These are phyloP conservation scores for Euphrasia arctica DNA, from an alignment of 305 asterid genomes.

Conservation along the genomic window DNA sequence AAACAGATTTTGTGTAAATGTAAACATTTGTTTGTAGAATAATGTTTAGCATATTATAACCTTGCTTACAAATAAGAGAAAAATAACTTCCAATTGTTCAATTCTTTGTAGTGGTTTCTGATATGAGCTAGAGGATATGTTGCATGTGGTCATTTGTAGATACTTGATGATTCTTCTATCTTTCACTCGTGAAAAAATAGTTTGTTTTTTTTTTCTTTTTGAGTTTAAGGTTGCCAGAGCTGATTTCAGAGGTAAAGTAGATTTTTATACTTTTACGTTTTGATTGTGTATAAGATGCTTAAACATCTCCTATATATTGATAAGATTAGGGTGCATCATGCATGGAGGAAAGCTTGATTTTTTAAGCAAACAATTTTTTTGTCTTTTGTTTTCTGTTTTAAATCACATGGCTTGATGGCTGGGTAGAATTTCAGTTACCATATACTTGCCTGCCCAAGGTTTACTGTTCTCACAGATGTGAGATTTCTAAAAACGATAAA, in stretches of 20 bases:
- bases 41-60: neutral
- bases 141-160: neutral
- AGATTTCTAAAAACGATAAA: neutral
- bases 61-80: neutral
- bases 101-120: neutral
- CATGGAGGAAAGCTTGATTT: neutral
- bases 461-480: neutral
- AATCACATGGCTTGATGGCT: neutral
- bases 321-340: neutral
- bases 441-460: neutral
- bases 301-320: neutral
- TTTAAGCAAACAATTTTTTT: neutral
- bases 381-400: neutral
- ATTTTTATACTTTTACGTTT: neutral
- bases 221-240: neutral
- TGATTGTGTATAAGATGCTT: neutral
- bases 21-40: neutral
- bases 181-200: neutral
- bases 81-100: neutral
- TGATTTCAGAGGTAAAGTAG: neutral
- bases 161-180: neutral
- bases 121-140: neutral
- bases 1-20: neutral
- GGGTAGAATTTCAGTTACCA: neutral
- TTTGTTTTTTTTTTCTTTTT: neutral